Base-by-base conservation (phyloP, 306 rosid genomes). In the Citrullus mucosospermus region DNA sequence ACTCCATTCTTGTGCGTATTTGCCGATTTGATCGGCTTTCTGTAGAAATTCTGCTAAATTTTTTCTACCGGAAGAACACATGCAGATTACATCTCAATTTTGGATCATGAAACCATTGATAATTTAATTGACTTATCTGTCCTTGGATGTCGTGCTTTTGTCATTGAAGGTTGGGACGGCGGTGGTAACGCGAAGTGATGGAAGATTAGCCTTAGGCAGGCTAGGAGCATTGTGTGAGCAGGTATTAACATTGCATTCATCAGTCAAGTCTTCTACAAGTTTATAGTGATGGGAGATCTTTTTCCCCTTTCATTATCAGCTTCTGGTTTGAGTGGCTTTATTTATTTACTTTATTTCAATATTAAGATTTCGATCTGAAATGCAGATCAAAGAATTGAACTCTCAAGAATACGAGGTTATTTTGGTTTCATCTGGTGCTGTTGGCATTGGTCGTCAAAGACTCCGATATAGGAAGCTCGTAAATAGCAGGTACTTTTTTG, bases 391-490 rank as follows among this genome's bases (percentile, higher is more conserved):
- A 92, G 93, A 92, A 76, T 82, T 96, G 78, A 92, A 83, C 81
- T 79, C 86, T 81, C 89, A 82, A 71, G 99, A 97, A 38, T 91
- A 82, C 59, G 99, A 96, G 87, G 79, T 96, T 80, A 90, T 96
- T 85, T 80, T 96, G 89, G 99, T 96, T 86, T 91, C 99, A 14
- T 96, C 98, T 0, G 99, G 99, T 65, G 99, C 99, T 82, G 99
- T 92, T 79, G 99, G 99, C 43, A 92, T 96, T 48, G 99, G 99
- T 82, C 97, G 99, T 79, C 99, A 96, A 80, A 88, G 93, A 87
- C 99, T 96, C 17, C 84, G 87, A 84, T 91, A 85, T 79, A 84
- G 99, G 86, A 90, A 85, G 84, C 83, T 96, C 63, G 53, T 96
- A 76, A 88, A 96, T 82, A 96, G 97, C 96, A 96, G 99, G 99